A percentile compares a stretch with the other conserved stretches of the same genome.
phyloP scores from a whole-genome alignment of 495 filamentous ascomycete genomes.

The Aspergillus sclerotioniger region DNA sequence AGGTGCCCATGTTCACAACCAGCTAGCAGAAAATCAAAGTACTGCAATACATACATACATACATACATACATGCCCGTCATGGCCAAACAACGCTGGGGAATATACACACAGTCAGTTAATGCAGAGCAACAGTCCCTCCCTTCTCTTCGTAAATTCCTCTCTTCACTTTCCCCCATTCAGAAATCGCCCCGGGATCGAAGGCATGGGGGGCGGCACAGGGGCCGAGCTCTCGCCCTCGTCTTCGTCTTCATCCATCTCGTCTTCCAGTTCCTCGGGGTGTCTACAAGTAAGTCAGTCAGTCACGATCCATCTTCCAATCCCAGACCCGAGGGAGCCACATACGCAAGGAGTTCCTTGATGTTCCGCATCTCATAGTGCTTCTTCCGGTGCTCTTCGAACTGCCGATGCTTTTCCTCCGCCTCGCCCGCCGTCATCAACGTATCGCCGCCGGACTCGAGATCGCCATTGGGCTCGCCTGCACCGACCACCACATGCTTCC shows the following conservation, averaged over 20 bases:
- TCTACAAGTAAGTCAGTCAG: constrained; percentile 24
- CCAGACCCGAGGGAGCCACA: constrained; percentile 20
- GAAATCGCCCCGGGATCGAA: constrained; percentile 32
- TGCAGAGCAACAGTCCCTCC: neutral
- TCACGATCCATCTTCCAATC: neutral
- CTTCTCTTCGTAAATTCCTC: neutral
- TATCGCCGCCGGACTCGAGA: constrained; percentile 52
- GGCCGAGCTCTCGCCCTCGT: constrained; percentile 24
- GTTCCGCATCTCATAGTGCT: constrained; percentile 98
- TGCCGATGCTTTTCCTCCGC: constrained; percentile 83
- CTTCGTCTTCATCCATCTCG: constrained; percentile 53
- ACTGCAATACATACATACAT: neutral
- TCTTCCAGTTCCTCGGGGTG: constrained; percentile 47
- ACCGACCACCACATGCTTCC: constrained; percentile 78
- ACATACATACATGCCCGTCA: constrained; percentile 2
- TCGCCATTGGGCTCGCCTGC: constrained; percentile 57
- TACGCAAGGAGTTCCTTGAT: constrained; percentile 86
- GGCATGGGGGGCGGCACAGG: constrained; percentile 34
- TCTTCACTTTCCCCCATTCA: constrained; percentile 7
- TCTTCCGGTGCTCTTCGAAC: constrained; percentile 89
- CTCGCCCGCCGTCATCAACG: constrained; percentile 65
- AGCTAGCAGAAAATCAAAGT: neutral
- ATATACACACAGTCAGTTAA: constrained; percentile 23
- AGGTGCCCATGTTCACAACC: no score
- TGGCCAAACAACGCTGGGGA: constrained; percentile 21